Percentiles rank a stretch among this genome's conserved stretches.
Evolutionary conservation across 2,329 filamentous ascomycete genomes (phyloP).

Genomic region (Grosmannia serpens): DNA sequence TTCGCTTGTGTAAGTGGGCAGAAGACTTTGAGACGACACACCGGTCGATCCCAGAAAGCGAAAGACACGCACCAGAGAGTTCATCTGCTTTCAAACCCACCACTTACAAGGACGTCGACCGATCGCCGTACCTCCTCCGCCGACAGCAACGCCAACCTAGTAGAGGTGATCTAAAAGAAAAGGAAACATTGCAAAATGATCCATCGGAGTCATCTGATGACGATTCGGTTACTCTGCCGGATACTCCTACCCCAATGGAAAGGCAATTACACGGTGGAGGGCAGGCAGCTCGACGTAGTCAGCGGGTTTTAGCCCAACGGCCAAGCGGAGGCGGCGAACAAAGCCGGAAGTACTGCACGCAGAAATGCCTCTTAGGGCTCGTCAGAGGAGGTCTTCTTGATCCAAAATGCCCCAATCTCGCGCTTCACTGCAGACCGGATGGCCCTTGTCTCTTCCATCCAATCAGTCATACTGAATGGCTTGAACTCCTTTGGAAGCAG

Average conservation of each 20-base stretch:
- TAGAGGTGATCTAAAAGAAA: background rate
- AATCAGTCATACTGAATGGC: background rate
- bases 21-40: background rate
- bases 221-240: background rate
- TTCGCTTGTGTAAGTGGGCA: background rate
- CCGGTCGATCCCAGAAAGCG: background rate
- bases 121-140: background rate
- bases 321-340: background rate
- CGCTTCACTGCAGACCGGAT: background rate
- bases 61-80: background rate
- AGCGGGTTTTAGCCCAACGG: background rate
- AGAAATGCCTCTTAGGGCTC: background rate
- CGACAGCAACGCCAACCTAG: background rate
- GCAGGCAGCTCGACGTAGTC: background rate
- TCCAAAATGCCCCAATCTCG: background rate
- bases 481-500: background rate
- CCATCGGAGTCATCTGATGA: background rate
- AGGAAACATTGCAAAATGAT: background rate
- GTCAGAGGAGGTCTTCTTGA: background rate
- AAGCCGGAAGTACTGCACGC: background rate
- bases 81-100: background rate
- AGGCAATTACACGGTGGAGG: background rate
- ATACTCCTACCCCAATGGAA: background rate
- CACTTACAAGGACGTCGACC: background rate
- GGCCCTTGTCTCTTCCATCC: background rate